Conservation (phyloP, 2,329 filamentous ascomycete genomes). For the Daldinia sp. region DNA sequence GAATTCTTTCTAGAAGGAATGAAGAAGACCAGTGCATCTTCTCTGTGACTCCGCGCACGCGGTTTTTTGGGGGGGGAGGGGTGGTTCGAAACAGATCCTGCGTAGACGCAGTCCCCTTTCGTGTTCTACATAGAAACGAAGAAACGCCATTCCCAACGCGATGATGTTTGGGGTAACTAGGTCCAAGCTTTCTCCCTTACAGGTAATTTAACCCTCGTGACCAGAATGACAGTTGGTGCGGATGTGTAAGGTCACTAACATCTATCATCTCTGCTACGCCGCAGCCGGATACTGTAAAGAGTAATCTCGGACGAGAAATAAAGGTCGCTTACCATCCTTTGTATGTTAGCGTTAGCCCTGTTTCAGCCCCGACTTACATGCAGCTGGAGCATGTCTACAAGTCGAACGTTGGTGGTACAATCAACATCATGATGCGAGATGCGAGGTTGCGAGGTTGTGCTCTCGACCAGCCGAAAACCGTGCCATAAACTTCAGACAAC, state of each 20-base stretch:
- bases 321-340: not conserved
- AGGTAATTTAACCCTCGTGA: not conserved
- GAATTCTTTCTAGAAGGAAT: not conserved
- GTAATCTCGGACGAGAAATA: not conserved
- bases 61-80: too few species aligned
- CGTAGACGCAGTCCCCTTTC: not conserved
- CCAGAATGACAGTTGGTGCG: not conserved
- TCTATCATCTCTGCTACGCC: not conserved
- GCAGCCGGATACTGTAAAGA: not conserved
- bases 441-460: too few species aligned
- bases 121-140: constrained; percentile 5
- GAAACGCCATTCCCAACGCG: not conserved
- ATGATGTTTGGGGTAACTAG: not conserved
- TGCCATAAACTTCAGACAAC: not conserved
- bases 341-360: not conserved
- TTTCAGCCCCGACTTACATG: not conserved
- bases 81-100: constrained; percentile 2
- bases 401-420: not conserved
- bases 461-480: not conserved
- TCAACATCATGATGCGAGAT: not conserved
- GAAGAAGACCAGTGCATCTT: not conserved
- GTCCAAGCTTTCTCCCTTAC: constrained; percentile 1
- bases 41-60: too few species aligned
- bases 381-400: not conserved
- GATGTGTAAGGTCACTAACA: not conserved